Base-by-base conservation (phyloP, 1,284 basidiomycete species). In the Apiotrichum siamense region DNA sequence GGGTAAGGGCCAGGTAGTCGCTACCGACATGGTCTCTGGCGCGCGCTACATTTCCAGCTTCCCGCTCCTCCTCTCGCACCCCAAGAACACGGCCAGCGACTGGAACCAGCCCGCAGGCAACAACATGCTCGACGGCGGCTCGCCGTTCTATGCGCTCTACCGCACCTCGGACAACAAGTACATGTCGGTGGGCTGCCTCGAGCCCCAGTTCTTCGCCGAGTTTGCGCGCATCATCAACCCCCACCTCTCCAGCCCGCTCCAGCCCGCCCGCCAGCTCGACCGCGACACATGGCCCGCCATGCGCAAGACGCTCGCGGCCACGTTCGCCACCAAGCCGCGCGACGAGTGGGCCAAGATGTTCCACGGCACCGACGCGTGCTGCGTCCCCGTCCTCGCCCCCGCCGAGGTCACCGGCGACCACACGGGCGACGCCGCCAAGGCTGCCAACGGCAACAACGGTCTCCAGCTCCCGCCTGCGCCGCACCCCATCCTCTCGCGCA, bases 121-220 rank as follows among this genome's bases (percentile, higher is more conserved):
- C 20, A 57, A 57, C 44, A 33, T 46, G n/a, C 55, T 57, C 35
- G 55, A 57, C 35, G 55, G 55, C 43, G 55, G 55, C 17, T 49
- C 33, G 10, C 55, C 55, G 15, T 57, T 46, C 47, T 57, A 57
- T 41, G 35, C 18, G 32, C 25, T 39, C 10, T 57, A 57, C 47
- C 24, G 32, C 20, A 51, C 49, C 9, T 20, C 25, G n/a, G 55
- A 57, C 43, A 39, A 47, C 24, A 35, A 40, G 36, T 54, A 46
- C 35, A 36, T 57, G 36, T 32, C 52, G 4, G 55, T 57, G n/a
- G 55, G 38, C 1, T 49, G 39, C 7, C 55, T 57, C 21, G 55
- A 57, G 49, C 55, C 55, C 7, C 52, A 57, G 52, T 57, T 57
- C 55, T 57, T 54, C 17, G 49, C 48, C 37, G 49, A 44, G 45